These are phyloP conservation scores for Coemansia sp. DNA, from an alignment of 192 early-diverging fungal species.

Conservation along the genomic window DNA sequence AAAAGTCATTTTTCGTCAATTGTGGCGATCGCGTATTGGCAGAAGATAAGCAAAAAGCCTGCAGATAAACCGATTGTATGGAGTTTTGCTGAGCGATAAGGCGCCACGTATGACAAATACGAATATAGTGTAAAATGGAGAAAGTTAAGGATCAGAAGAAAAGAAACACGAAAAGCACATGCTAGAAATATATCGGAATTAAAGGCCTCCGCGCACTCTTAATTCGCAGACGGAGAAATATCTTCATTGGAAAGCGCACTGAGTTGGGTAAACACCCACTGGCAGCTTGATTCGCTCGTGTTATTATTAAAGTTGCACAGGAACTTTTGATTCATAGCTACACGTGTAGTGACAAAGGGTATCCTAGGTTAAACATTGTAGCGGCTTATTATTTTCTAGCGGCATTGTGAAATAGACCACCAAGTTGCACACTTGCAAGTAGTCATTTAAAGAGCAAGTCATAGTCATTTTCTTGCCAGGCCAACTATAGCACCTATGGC, in stretches of 20 bases:
- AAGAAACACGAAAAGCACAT: neutral
- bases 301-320: neutral
- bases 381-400: no score
- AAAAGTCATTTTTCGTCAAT: neutral
- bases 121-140: neutral
- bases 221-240: neutral
- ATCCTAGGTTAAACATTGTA: no score
- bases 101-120: neutral
- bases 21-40: slow-evolving; percentile 30
- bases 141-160: slow-evolving; percentile 1
- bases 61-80: neutral
- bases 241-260: neutral
- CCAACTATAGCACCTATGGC: no score
- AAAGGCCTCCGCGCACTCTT: neutral
- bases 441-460: no score
- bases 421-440: no score
- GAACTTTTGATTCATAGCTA: neutral
- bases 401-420: no score
- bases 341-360: no score
- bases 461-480: no score
- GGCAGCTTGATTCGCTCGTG: neutral
- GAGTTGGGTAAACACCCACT: neutral
- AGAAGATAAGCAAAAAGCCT: slow-evolving; percentile 3
- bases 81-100: neutral
- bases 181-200: slow-evolving; percentile 1